A percentile compares a stretch with the other conserved stretches of the same genome.
Conservation (phyloP, 2,329 filamentous ascomycete genomes). For the Periglandula ipomoeae region DNA sequence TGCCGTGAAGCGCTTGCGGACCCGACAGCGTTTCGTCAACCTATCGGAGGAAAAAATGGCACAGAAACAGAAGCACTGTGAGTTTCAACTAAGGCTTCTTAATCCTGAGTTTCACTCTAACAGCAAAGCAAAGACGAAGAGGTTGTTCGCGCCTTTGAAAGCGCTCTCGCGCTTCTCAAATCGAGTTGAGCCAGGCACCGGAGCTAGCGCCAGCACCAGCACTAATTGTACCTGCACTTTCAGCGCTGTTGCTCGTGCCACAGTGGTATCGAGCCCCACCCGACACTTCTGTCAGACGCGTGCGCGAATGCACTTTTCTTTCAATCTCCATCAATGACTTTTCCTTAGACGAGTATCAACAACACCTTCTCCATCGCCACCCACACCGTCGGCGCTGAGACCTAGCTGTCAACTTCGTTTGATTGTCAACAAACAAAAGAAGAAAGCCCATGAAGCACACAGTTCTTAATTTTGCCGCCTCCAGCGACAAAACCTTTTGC, state of each 20-base stretch:
- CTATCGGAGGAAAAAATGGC: conserved; percentile 63
- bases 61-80: conserved; percentile 73
- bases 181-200: conserved; percentile 20
- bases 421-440: neutral
- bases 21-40: conserved; percentile 66
- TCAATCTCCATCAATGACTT: neutral
- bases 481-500: neutral
- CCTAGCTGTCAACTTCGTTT: neutral
- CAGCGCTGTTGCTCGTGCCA: neutral
- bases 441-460: neutral
- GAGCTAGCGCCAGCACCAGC: too few relatives aligned
- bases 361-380: neutral
- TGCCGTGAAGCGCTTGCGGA: conserved; percentile 71
- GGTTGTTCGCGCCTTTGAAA: conserved; percentile 55
- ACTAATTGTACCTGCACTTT: too few relatives aligned
- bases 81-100: conserved; percentile 21
- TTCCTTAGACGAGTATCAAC: neutral
- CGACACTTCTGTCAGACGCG: neutral
- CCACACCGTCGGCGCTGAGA: neutral
- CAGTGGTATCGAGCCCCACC: neutral
- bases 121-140: conserved; percentile 29
- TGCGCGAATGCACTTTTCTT: neutral
- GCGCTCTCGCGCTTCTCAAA: conserved; percentile 45
- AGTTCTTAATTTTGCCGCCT: neutral
- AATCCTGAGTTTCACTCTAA: conserved; percentile 10